These are phyloP conservation scores for Allium sativum DNA, from an alignment of 106 monocot genomes.

Conservation along the genomic window DNA sequence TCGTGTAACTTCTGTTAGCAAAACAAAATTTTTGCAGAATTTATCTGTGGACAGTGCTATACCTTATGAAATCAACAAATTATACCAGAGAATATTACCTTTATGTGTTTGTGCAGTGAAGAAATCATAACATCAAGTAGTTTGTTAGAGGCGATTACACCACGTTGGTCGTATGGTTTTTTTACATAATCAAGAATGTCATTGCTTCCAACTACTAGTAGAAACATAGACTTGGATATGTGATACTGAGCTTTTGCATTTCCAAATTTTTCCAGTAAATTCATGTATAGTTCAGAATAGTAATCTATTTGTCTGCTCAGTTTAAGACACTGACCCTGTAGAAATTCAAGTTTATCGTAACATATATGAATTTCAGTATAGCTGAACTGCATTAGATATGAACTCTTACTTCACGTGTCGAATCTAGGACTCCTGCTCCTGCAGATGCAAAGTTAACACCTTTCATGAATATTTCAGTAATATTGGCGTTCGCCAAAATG, in stretches of 20 bases:
- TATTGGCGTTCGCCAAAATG: not conserved
- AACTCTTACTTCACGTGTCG: constrained; percentile 1
- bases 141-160: constrained; percentile 20
- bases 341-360: not conserved
- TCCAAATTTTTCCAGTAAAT: constrained; percentile 27
- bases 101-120: constrained; percentile 33
- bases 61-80: not conserved
- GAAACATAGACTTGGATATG: constrained; percentile 48
- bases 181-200: constrained; percentile 44
- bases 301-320: constrained; percentile 49
- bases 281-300: constrained; percentile 25
- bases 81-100: constrained; percentile 15
- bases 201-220: constrained; percentile 64
- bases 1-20: constrained; percentile 49
- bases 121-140: constrained; percentile 34
- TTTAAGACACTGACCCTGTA: constrained; percentile 18
- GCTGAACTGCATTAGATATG: no score
- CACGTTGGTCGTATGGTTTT: not conserved
- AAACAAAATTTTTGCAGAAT: not conserved
- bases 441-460: constrained; percentile 16
- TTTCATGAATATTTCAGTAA: constrained; percentile 1
- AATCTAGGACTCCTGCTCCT: constrained; percentile 12
- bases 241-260: constrained; percentile 12
- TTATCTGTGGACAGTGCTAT: not conserved
- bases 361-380: no score